These are phyloP conservation scores for Helminthosporium solani DNA, from an alignment of 2,329 filamentous ascomycete genomes.

Conservation along the genomic window DNA sequence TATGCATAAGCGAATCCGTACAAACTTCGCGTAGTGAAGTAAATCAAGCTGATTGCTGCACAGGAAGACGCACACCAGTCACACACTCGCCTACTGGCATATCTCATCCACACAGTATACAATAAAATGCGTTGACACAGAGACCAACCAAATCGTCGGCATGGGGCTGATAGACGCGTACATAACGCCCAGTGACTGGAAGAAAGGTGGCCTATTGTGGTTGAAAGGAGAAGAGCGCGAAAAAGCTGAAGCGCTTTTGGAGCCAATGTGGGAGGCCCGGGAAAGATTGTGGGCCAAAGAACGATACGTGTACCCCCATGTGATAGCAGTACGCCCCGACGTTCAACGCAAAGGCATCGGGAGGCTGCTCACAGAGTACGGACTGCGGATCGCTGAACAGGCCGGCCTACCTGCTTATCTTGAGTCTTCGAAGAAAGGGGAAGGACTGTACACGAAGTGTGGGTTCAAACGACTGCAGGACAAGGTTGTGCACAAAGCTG, in stretches of 20 bases:
- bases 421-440: conserved; percentile 48
- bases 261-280: conserved; percentile 36
- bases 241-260: conserved; percentile 31
- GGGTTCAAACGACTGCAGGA: conserved; percentile 48
- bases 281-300: conserved; percentile 24
- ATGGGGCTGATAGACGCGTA: conserved; percentile 52
- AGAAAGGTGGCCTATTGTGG: conserved; percentile 50
- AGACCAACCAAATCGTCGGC: conserved; percentile 48
- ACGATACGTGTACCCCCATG: conserved; percentile 36
- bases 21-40: too few relatives aligned
- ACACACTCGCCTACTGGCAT: conserved; percentile 45
- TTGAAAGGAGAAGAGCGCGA: conserved; percentile 48
- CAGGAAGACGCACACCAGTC: conserved; percentile 46
- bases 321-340: conserved; percentile 49
- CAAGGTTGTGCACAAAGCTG: conserved; percentile 44
- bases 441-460: conserved; percentile 49
- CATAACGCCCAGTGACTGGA: conserved; percentile 46
- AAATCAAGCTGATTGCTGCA: neutral
- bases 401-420: conserved; percentile 49
- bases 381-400: conserved; percentile 34
- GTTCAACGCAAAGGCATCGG: conserved; percentile 48
- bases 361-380: conserved; percentile 46
- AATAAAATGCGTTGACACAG: conserved; percentile 50
- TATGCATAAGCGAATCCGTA: too few relatives aligned
- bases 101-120: conserved; percentile 48